Percentiles rank a stretch among this genome's conserved stretches.
Conservation (phyloP, 2,329 filamentous ascomycete species). For the Trichoderma atrobrunneum region DNA sequence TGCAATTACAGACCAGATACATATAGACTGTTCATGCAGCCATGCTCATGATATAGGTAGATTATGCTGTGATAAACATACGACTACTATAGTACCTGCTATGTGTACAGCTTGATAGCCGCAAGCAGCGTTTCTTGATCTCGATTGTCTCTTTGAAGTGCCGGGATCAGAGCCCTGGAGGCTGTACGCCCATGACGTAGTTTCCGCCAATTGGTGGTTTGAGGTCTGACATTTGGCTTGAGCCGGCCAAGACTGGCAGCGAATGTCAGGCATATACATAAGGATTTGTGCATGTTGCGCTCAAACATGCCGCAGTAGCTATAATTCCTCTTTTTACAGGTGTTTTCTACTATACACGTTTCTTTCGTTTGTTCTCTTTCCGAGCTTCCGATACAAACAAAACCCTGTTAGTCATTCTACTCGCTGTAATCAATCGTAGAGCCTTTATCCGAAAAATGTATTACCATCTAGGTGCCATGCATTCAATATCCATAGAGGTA, state of each 20-base stretch:
- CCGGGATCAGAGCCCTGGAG: not conserved
- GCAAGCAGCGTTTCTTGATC: not conserved
- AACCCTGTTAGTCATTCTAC: not conserved
- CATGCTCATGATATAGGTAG: not conserved
- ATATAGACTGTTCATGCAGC: not conserved
- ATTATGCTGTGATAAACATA: not conserved
- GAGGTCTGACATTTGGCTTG: not conserved
- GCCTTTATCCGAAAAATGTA: not conserved
- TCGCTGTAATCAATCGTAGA: not conserved
- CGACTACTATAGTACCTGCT: not conserved
- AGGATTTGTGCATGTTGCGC: not conserved
- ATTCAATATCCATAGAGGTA: not conserved
- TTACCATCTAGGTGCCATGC: not conserved
- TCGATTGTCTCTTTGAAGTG: not conserved
- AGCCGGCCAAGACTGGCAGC: not conserved
- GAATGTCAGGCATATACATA: not conserved
- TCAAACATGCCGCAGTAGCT: not conserved
- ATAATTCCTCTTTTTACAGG: not conserved
- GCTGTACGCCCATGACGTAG: slow-evolving; percentile 7
- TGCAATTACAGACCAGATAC: not conserved
- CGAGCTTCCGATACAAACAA: not conserved
- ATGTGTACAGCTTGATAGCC: not conserved
- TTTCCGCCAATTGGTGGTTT: slow-evolving; percentile 2
- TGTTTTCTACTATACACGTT: not conserved
- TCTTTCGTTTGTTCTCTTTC: not conserved